These are phyloP conservation scores for Candida labiduridarum DNA, from an alignment of 1,139 yeast species.

Conservation along the genomic window DNA sequence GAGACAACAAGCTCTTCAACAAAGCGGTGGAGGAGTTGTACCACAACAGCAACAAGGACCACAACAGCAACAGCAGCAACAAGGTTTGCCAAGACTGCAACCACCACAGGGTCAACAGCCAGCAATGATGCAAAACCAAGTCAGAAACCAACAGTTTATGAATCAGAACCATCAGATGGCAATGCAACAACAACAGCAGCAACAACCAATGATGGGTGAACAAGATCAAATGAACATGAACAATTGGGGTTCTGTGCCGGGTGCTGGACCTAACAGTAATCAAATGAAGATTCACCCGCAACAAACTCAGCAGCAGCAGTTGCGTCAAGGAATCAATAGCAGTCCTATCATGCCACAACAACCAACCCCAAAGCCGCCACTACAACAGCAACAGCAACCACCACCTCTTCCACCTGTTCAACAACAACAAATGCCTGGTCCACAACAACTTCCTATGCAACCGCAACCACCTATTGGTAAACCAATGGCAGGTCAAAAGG, in stretches of 20 bases:
- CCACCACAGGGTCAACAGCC: slow-evolving; percentile 9
- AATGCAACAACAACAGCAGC: slow-evolving; percentile 17
- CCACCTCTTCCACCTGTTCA: slow-evolving; percentile 11
- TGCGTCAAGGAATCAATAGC: slow-evolving; percentile 17
- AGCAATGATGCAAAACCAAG: slow-evolving; percentile 17
- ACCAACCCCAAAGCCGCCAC: slow-evolving; percentile 20
- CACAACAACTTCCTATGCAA: slow-evolving; percentile 17
- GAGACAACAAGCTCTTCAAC: slow-evolving; percentile 34
- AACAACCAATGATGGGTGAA: slow-evolving; percentile 11
- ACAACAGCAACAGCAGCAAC: slow-evolving; percentile 12
- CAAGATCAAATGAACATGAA: slow-evolving; percentile 3
- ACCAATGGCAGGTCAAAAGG: slow-evolving; percentile 14
- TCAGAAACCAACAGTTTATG: slow-evolving; percentile 23
- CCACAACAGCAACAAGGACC: slow-evolving; percentile 17
- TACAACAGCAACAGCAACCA: slow-evolving; percentile 8
- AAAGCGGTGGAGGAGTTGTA: slow-evolving; percentile 10
- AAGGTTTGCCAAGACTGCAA: background rate
- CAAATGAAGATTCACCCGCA: slow-evolving; percentile 14
- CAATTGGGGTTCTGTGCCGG: slow-evolving; percentile 3
- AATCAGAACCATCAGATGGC: slow-evolving; percentile 15
- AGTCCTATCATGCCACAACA: slow-evolving; percentile 29
- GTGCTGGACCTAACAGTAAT: slow-evolving; percentile 4
- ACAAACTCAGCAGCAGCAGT: slow-evolving; percentile 17
- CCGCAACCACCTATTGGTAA: slow-evolving; percentile 17
- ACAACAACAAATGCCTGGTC: slow-evolving; percentile 16